phyloP scores from a whole-genome alignment of 768 basidiomycete genomes.

The Myochromella boudieri region DNA sequence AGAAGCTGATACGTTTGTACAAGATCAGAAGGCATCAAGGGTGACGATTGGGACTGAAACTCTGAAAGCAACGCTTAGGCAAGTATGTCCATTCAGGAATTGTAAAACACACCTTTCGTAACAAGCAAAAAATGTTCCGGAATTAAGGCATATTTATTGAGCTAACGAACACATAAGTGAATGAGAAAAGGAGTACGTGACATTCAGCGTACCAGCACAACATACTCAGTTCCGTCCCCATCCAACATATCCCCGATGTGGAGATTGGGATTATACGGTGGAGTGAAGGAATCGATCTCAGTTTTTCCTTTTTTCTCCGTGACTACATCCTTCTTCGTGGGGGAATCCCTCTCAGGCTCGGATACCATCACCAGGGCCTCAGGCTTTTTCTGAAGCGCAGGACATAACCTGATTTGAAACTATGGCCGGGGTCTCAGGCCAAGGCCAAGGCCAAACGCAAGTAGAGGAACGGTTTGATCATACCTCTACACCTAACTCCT shows the following conservation, averaged over 20 bases:
- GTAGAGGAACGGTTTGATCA: background rate
- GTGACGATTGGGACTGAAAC: slow-evolving; percentile 75
- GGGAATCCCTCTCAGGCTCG: slow-evolving; percentile 29
- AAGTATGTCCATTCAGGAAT: no score
- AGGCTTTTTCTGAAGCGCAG: slow-evolving; percentile 81
- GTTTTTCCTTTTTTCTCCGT: slow-evolving; percentile 25
- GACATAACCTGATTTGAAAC: slow-evolving; percentile 88
- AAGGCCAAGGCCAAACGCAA: background rate
- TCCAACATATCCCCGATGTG: slow-evolving; percentile 74
- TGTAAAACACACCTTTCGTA: slow-evolving; percentile 64
- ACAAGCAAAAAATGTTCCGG: slow-evolving; percentile 86
- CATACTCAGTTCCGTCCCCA: slow-evolving; percentile 60
- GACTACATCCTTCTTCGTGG: slow-evolving; percentile 23
- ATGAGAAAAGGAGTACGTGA: background rate
- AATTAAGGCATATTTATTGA: slow-evolving; percentile 86
- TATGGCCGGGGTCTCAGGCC: slow-evolving; percentile 27
- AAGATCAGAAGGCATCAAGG: slow-evolving; percentile 77
- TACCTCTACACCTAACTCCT: slow-evolving; percentile 68
- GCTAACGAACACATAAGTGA: slow-evolving; percentile 46
- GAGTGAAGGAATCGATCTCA: slow-evolving; percentile 73
- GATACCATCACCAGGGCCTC: slow-evolving; percentile 45
- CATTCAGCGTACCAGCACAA: slow-evolving; percentile 58
- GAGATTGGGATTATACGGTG: slow-evolving; percentile 79
- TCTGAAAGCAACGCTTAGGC: slow-evolving; percentile 53
- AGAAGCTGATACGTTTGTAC: slow-evolving; percentile 76